These are phyloP conservation scores for Arthrobotrys entomopaga DNA, from an alignment of 2,329 filamentous ascomycete genomes.

Conservation along the genomic window DNA sequence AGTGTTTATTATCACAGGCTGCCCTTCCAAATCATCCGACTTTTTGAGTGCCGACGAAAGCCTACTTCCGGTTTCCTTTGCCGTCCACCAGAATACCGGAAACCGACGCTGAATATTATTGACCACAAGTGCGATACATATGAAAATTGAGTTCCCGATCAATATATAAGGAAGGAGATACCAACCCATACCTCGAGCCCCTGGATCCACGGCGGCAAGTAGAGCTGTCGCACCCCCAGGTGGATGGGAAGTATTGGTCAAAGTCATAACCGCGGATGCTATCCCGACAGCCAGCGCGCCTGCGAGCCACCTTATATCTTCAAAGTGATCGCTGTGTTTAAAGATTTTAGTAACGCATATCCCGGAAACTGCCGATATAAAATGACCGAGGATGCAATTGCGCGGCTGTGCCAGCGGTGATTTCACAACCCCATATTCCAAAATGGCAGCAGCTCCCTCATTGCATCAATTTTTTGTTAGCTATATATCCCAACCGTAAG, in stretches of 20 bases:
- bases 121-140: constrained; percentile 71
- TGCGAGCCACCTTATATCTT: constrained; percentile 71
- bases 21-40: too few species aligned
- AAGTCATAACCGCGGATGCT: constrained; percentile 72
- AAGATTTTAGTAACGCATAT: constrained; percentile 74
- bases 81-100: constrained; percentile 77
- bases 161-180: constrained; percentile 72
- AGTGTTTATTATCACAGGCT: too few species aligned
- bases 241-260: constrained; percentile 78
- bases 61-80: too few species aligned
- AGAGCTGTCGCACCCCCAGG: constrained; percentile 79
- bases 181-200: constrained; percentile 72
- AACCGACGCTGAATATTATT: constrained; percentile 76
- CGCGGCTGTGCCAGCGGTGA: constrained; percentile 78
- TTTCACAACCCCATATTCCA: constrained; percentile 77
- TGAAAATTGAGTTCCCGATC: constrained; percentile 71
- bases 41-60: too few species aligned
- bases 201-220: constrained; percentile 71
- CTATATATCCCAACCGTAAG: too few species aligned
- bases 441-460: constrained; percentile 79
- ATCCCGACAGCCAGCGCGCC: constrained; percentile 73
- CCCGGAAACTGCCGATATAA: constrained; percentile 71
- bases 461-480: too few species aligned
- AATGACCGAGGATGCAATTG: constrained; percentile 74
- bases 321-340: constrained; percentile 64